A percentile compares a stretch with the other conserved stretches of the same genome.
These are phyloP conservation scores for Hemisphaericaspora subhashii DNA, from an alignment of 1,139 yeast genomes.

Conservation along the genomic window DNA sequence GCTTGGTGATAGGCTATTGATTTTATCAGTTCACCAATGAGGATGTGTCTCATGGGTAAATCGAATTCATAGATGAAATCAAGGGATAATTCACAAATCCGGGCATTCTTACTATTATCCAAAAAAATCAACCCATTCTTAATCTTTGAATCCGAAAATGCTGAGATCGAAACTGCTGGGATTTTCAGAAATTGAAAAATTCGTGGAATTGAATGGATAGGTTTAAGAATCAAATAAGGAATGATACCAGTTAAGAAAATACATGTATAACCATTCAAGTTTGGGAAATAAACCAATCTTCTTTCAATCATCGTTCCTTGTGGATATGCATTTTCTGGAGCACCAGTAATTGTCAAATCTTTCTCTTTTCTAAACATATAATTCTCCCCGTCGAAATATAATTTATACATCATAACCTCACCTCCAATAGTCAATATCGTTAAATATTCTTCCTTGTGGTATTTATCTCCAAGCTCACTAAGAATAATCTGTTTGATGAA, in stretches of 20 bases:
- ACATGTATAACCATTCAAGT: constrained; percentile 58
- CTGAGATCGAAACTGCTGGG: constrained; percentile 63
- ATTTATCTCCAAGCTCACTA: constrained; percentile 63
- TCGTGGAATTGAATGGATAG: constrained; percentile 63
- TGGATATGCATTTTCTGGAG: constrained; percentile 74
- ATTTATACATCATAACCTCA: constrained; percentile 67
- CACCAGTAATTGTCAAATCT: constrained; percentile 59
- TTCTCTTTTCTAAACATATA: constrained; percentile 50
- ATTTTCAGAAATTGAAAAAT: constrained; percentile 67
- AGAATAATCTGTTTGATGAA: constrained; percentile 70
- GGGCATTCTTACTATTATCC: constrained; percentile 69
- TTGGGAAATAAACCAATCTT: constrained; percentile 59
- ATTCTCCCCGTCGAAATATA: constrained; percentile 52
- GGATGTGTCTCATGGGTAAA: constrained; percentile 58
- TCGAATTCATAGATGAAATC: constrained; percentile 60
- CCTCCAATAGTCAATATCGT: constrained; percentile 78
- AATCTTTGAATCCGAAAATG: constrained; percentile 40
- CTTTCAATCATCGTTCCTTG: constrained; percentile 70
- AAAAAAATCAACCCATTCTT: constrained; percentile 66
- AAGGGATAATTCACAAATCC: constrained; percentile 61
- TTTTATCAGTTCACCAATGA: constrained; percentile 64
- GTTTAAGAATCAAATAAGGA: constrained; percentile 68
- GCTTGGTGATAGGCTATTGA: constrained; percentile 72
- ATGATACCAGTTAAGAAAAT: constrained; percentile 75
- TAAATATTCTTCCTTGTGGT: constrained; percentile 55